Base-by-base conservation (phyloP, 495 filamentous ascomycete species). In the Penicillium parvum region DNA sequence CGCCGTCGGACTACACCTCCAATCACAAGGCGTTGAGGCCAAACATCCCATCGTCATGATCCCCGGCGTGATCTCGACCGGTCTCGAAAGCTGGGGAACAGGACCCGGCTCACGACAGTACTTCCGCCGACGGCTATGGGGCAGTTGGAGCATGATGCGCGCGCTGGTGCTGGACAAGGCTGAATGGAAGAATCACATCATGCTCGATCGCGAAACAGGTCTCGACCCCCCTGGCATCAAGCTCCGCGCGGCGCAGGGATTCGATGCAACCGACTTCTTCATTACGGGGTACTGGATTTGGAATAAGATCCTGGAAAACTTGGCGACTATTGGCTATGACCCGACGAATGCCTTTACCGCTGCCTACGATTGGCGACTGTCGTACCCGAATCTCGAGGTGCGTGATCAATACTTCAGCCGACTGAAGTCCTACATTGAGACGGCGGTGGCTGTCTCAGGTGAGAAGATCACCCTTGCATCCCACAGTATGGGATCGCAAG, bases 141-240 rank as follows among this genome's bases (percentile, higher is more conserved):
- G 92, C 18, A 94, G 86, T 53, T 98, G 92, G 92, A 91, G 73
- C 48, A 98, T 98, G 92, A 95, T 98, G 88, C 74, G 83, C 38
- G 90, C 92, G 0, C 70, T 98, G 59, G 86, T 98, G 7, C 68
- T 90, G 52, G 92, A 98, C 57, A 95, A 96, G 65, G 81, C 90
- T 29, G 76, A 75, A 38, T 98, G 92, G 92, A 96, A 96, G 72
- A 82, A 76, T 49, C 94, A 98, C 56, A 86, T 98, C 54, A 96
- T 97, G 88, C 73, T 98, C 18, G 91, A 98, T 63, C 90, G 89
- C 59, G 59, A 78, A 25, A 95, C 91, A 2, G 92, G 92, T 3
- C 68, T 98, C 27, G 92, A 98, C 63, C 92, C 92, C 2, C 87
- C 89, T 0, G 86, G 85, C 2, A 85, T 97, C 54, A 97, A 97